Evolutionary conservation across 345 rosid species (phyloP).

Genomic region (Acer campestre): DNA sequence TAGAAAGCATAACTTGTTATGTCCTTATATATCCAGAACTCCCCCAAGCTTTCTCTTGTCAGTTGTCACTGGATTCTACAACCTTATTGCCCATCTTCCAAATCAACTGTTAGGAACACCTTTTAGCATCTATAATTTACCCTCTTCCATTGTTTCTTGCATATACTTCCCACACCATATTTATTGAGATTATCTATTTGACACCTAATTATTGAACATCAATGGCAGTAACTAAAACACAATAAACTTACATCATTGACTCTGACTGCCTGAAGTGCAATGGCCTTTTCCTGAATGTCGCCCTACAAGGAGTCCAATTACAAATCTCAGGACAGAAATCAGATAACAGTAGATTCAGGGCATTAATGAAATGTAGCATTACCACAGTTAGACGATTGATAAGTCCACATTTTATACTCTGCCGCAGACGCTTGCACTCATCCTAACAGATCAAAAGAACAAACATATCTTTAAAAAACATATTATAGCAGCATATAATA

Average conservation of each 20-base stretch:
- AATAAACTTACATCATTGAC: conserved; percentile 82
- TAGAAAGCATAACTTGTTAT: not conserved
- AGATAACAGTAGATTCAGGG: not conserved
- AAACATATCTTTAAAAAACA: conserved; percentile 13
- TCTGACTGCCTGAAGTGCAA: conserved; percentile 85
- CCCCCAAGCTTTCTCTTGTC: not conserved
- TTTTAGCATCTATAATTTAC: conserved; percentile 2
- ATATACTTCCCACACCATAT: not conserved
- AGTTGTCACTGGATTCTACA: not conserved
- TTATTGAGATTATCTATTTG: not conserved
- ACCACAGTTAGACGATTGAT: conserved; percentile 91
- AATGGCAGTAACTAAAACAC: not conserved
- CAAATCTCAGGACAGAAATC: conserved; percentile 12
- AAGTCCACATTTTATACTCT: conserved; percentile 96
- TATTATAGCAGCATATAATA: not conserved
- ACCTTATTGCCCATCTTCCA: not conserved
- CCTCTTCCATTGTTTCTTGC: not conserved
- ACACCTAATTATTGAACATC: not conserved
- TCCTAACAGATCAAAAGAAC: conserved; percentile 55
- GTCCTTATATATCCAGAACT: not conserved
- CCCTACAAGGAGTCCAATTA: conserved; percentile 56
- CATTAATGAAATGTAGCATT: conserved; percentile 23
- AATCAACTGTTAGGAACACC: not conserved
- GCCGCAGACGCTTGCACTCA: conserved; percentile 97
- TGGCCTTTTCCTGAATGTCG: conserved; percentile 90